Percentiles rank a stretch among this genome's conserved stretches.
Evolutionary conservation across 305 asterid genomes (phyloP).

Genomic region (Fraxinus angustifolia): DNA sequence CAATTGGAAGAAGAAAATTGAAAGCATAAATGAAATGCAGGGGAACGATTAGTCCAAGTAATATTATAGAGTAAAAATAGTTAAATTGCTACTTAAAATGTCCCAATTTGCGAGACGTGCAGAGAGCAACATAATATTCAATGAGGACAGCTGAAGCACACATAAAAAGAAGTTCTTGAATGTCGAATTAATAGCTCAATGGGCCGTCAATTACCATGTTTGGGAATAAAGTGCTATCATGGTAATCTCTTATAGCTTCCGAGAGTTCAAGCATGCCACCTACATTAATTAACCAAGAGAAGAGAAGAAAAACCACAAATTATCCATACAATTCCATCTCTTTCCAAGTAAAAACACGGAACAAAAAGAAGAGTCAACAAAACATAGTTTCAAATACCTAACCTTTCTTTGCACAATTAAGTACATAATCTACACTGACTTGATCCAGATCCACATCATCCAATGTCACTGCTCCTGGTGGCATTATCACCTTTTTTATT

Average conservation of each 20-base stretch:
- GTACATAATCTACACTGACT: conserved; percentile 87
- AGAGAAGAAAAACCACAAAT: conserved; percentile 19
- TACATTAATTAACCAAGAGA: conserved; percentile 31
- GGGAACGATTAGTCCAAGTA: neutral
- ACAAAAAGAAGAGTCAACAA: neutral
- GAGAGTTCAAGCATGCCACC: conserved; percentile 90
- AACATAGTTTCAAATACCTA: conserved; percentile 13
- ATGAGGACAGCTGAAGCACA: neutral
- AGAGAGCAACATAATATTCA: neutral
- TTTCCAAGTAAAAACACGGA: neutral
- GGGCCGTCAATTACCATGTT: conserved; percentile 58
- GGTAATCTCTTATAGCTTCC: conserved; percentile 91
- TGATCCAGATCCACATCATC: conserved; percentile 99
- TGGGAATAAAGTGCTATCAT: conserved; percentile 77
- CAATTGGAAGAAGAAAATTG: neutral
- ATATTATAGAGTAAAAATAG: conserved; percentile 1
- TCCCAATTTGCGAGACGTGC: neutral
- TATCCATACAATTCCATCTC: conserved; percentile 15
- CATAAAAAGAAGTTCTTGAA: conserved; percentile 7
- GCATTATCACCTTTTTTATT: conserved; percentile 91
- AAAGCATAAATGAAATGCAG: conserved; percentile 5
- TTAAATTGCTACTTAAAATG: neutral
- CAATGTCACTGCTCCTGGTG: conserved; percentile 95
- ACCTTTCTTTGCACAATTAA: conserved; percentile 91
- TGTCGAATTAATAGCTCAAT: conserved; percentile 17